Evolutionary conservation across 2,329 filamentous ascomycete species (phyloP), one percentile per base, ranked within the genome.

Genomic region (Colletotrichum brevisporum): DNA sequence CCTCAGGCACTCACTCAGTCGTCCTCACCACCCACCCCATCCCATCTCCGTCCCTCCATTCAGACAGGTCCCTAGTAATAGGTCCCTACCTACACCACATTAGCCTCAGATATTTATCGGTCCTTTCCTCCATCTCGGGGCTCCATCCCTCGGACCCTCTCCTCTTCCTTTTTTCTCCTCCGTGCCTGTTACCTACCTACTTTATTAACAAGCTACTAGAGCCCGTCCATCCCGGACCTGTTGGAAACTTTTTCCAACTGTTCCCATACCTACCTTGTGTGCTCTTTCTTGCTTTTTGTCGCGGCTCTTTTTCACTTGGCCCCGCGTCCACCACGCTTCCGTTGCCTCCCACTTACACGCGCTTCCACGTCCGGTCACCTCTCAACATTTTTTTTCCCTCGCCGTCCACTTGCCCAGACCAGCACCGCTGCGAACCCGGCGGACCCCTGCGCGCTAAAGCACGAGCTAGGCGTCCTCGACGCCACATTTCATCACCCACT

Each of bases 401-500:
- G 48, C 54, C 53, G 21, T 48, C 51, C 41, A 26, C 51, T 48
- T 48, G 52, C 58, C 58, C 58, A 67, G 64, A 36, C 64, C 52
- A 67, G 21, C 51, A 27, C 16, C 16, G 31, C 57, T 67, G 52
- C 58, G 45, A 63, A 36, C 63, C 63, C 57, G 63, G 58, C 63
- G 48, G 66, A 61, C 62, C 66, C 66, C 51, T 69, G 66, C 50
- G 52, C 66, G 62, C 66, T 66, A 69, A 66, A 43, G 66, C 36
- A 47, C 54, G 36, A 66, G 66, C 66, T 69, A 66, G 54, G 55
- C 50, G 56, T 60, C 43, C 51, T 52, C 48, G 51, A 66, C 62
- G 66, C 62, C 66, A 69, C 66, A 69, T 66, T 69, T 56, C 62
- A 69, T 69, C 55, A 61, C 66, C 62, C 66, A 66, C 41, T n/a